Evolutionary conservation across 2,329 filamentous ascomycete genomes (phyloP).

Genomic region (Fusarium veterinarium): DNA sequence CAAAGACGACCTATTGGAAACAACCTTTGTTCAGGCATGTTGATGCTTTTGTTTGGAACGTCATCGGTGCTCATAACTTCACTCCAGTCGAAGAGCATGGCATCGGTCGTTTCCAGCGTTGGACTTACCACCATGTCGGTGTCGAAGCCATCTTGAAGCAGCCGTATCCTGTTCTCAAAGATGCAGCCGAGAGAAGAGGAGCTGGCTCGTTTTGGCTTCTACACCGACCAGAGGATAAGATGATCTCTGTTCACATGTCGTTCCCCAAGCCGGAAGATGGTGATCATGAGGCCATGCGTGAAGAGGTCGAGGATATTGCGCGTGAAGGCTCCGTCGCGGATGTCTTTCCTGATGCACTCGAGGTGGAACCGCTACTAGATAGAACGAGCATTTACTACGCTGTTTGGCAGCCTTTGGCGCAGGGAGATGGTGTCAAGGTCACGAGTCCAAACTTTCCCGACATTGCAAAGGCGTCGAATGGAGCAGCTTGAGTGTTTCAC

Average conservation of each 20-base stretch:
- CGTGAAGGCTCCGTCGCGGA: not conserved
- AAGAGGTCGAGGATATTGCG: not conserved
- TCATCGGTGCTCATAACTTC: constrained; percentile 37
- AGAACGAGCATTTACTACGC: constrained; percentile 28
- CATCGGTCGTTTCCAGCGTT: constrained; percentile 35
- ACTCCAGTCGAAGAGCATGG: constrained; percentile 11
- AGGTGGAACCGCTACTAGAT: constrained; percentile 6
- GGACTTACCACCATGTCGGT: constrained; percentile 21
- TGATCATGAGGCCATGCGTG: constrained; percentile 1
- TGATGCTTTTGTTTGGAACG: constrained; percentile 24
- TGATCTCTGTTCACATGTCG: constrained; percentile 29
- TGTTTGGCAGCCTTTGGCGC: constrained; percentile 24
- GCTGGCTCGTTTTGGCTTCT: constrained; percentile 36
- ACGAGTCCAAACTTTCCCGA: constrained; percentile 23
- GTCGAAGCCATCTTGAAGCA: constrained; percentile 28
- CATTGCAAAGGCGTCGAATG: not conserved
- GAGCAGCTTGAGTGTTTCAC: not conserved
- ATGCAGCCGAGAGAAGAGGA: constrained; percentile 23
- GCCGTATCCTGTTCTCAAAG: constrained; percentile 32
- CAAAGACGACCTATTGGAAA: constrained; percentile 37
- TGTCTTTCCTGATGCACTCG: constrained; percentile 22
- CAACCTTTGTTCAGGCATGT: constrained; percentile 34
- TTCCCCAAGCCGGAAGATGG: constrained; percentile 8
- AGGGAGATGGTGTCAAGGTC: constrained; percentile 15
- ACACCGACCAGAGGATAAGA: constrained; percentile 20